Evolutionary conservation across 2,329 filamentous ascomycete genomes (phyloP).

Genomic region (Nigrospora sphaerica): DNA sequence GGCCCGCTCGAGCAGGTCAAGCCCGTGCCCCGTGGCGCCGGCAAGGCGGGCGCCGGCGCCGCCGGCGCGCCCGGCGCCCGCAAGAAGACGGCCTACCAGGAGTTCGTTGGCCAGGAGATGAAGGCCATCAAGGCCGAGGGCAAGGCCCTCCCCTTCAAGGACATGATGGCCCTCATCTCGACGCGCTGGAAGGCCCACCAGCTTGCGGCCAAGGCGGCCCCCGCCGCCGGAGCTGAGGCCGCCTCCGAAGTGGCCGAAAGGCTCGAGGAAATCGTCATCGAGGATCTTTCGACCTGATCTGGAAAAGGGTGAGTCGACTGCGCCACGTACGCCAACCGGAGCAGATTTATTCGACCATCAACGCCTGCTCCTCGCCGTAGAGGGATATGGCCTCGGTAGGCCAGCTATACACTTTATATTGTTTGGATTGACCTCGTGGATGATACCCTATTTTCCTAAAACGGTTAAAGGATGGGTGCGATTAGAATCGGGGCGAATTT

Average conservation of each 20-base stretch:
- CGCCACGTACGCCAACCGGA: too few relatives aligned
- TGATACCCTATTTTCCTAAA: too few relatives aligned
- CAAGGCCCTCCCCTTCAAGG: slow-evolving; percentile 42
- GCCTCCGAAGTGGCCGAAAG: not conserved
- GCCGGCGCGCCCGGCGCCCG: not conserved
- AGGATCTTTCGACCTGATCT: too few relatives aligned
- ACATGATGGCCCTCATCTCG: slow-evolving; percentile 57
- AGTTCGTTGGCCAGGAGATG: slow-evolving; percentile 27
- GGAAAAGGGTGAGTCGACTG: too few relatives aligned
- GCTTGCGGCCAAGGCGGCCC: slow-evolving; percentile 53
- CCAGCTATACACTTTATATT: too few relatives aligned
- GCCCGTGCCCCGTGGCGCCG: slow-evolving; percentile 56
- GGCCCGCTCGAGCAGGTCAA: slow-evolving; percentile 67
- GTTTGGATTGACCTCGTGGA: too few relatives aligned
- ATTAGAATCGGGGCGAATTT: too few relatives aligned
- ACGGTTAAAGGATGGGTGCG: too few relatives aligned
- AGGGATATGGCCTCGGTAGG: too few relatives aligned
- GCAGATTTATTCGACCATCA: too few relatives aligned
- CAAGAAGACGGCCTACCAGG: slow-evolving; percentile 42
- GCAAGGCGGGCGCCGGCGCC: not conserved
- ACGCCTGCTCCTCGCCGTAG: too few relatives aligned
- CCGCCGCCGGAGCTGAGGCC: not conserved
- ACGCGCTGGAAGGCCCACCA: slow-evolving; percentile 54
- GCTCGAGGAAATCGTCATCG: too few relatives aligned
- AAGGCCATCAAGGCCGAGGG: slow-evolving; percentile 16